Conservation (phyloP, 225 moss, liverwort and hornwort genomes). For the Pseudoscleropodium purum region DNA sequence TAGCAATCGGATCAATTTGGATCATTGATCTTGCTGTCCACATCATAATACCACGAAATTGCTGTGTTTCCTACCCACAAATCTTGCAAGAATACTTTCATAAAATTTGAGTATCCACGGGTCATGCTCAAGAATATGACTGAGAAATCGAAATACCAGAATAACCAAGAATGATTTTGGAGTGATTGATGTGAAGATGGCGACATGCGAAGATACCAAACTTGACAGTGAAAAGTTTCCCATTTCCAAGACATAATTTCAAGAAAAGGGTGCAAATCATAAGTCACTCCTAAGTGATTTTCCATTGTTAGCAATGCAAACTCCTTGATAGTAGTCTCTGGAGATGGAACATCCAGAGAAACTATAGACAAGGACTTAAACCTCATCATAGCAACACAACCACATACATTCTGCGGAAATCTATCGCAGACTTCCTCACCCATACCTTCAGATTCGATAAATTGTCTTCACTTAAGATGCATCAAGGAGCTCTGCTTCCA, state of each 20-base stretch:
- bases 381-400: neutral
- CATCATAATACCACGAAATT: neutral
- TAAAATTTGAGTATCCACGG: neutral
- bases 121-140: neutral
- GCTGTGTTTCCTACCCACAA: neutral
- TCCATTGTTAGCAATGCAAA: neutral
- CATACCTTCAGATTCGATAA: neutral
- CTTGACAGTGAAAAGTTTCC: neutral
- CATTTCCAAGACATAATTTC: neutral
- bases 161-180: neutral
- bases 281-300: neutral
- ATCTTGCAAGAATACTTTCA: neutral
- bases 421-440: neutral
- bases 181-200: neutral
- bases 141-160: neutral
- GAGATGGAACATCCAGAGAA: neutral
- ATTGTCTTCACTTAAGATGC: neutral
- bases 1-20: neutral
- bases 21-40: neutral
- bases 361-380: neutral
- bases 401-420: neutral
- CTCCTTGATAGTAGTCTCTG: neutral
- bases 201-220: neutral
- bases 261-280: neutral
- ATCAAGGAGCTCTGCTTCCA: neutral